phyloP scores from a whole-genome alignment of 75 land plant species.

The Adiantum capillusveneris region DNA sequence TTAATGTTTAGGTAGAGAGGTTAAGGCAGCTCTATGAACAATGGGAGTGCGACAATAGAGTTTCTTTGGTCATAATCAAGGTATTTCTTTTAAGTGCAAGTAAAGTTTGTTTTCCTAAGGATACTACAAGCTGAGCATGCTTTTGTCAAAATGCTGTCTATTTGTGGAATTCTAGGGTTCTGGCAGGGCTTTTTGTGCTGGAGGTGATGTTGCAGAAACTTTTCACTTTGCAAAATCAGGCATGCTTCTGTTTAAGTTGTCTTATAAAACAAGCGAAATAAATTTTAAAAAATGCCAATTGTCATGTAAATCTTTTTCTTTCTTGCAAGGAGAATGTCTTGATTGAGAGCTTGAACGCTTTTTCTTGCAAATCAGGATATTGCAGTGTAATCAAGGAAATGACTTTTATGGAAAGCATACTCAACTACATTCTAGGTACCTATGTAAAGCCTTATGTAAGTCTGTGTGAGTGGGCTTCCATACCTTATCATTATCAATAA shows the following conservation, averaged over 20 bases:
- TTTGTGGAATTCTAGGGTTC: slow-evolving; percentile 50
- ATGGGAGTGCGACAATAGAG: slow-evolving; percentile 71
- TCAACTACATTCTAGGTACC: slow-evolving; percentile 78
- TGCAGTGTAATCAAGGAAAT: not conserved
- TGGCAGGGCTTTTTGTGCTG: slow-evolving; percentile 94
- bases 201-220: slow-evolving; percentile 66
- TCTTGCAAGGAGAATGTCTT: not conserved
- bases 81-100: slow-evolving; percentile 19
- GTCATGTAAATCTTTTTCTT: not conserved
- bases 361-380: not conserved
- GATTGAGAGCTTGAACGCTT: too few species aligned
- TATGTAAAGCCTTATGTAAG: slow-evolving; percentile 91
- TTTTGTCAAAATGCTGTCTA: not conserved
- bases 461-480: not conserved
- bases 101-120: not conserved
- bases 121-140: too few species aligned
- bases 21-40: slow-evolving; percentile 54
- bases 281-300: not conserved
- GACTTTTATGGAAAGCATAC: slow-evolving; percentile 29
- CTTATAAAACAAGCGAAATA: too few species aligned
- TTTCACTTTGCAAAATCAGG: not conserved
- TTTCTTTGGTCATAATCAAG: slow-evolving; percentile 69
- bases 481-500: not conserved
- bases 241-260: not conserved
- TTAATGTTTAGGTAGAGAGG: slow-evolving; percentile 35